A percentile compares a stretch with the other conserved stretches of the same genome.
Evolutionary conservation across 2,329 filamentous ascomycete genomes (phyloP).

Genomic region (Botrytis porri): DNA sequence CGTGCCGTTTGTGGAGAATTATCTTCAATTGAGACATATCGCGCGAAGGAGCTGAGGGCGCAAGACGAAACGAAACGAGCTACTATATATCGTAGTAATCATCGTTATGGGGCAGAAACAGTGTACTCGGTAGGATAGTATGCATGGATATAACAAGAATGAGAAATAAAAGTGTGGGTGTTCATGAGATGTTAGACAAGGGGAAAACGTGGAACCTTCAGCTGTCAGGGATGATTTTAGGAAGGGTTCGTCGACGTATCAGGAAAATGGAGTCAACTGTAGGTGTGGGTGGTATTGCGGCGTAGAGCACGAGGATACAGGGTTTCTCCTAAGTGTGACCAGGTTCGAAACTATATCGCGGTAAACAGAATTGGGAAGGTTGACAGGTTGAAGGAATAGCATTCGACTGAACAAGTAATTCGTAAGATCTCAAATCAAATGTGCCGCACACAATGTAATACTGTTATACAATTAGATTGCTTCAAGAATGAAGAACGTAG

Average conservation of each 20-base stretch:
- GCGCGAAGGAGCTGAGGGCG: slow-evolving; percentile 1
- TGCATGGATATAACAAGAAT: neutral
- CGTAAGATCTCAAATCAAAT: slow-evolving; percentile 15
- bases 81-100: neutral
- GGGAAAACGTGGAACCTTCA: slow-evolving; percentile 13
- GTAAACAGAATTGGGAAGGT: slow-evolving; percentile 4
- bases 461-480: neutral
- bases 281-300: slow-evolving; percentile 10
- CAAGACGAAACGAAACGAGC: slow-evolving; percentile 1
- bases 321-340: neutral
- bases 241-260: neutral
- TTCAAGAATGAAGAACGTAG: slow-evolving; percentile 13
- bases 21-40: neutral
- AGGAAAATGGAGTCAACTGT: neutral
- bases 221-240: slow-evolving; percentile 7
- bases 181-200: neutral
- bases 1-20: slow-evolving; percentile 18
- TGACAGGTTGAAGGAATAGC: neutral
- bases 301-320: slow-evolving; percentile 19
- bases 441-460: slow-evolving; percentile 15
- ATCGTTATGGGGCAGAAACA: neutral
- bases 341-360: neutral
- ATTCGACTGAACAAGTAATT: neutral
- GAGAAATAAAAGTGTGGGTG: neutral
- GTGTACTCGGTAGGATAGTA: neutral